Evolutionary conservation across 2,329 filamentous ascomycete species (phyloP).

Genomic region (Neopestalotiopsis sp.): DNA sequence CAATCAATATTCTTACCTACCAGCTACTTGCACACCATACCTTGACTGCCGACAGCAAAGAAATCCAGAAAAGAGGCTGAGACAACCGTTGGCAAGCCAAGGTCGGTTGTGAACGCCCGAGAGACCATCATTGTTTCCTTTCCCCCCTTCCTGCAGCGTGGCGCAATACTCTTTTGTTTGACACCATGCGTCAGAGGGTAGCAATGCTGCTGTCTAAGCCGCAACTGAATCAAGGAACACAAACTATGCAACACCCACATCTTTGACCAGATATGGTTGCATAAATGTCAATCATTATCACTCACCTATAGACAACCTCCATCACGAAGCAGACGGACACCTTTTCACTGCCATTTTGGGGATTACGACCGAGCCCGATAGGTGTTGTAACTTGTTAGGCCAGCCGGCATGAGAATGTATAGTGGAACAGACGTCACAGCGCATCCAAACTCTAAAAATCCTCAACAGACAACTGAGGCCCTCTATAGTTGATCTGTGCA

Average conservation of each 20-base stretch:
- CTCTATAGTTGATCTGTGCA: background rate
- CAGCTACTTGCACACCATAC: no score
- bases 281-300: background rate
- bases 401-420: background rate
- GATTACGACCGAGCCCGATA: background rate
- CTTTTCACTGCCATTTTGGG: no score
- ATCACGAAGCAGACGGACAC: no score
- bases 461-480: background rate
- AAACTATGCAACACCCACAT: background rate
- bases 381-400: background rate
- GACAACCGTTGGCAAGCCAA: background rate
- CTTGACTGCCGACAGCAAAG: background rate
- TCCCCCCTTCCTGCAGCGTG: constrained; percentile 2
- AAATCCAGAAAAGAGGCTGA: background rate
- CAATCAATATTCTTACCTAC: no score
- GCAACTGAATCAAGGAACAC: constrained; percentile 8
- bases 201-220: constrained; percentile 11
- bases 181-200: constrained; percentile 11
- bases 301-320: background rate
- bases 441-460: background rate
- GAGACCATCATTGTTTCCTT: background rate
- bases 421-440: background rate
- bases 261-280: background rate
- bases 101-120: background rate
- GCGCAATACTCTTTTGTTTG: constrained; percentile 3